Base-by-base conservation (phyloP, 768 basidiomycete species). In the Pleurotus pulmonarius region DNA sequence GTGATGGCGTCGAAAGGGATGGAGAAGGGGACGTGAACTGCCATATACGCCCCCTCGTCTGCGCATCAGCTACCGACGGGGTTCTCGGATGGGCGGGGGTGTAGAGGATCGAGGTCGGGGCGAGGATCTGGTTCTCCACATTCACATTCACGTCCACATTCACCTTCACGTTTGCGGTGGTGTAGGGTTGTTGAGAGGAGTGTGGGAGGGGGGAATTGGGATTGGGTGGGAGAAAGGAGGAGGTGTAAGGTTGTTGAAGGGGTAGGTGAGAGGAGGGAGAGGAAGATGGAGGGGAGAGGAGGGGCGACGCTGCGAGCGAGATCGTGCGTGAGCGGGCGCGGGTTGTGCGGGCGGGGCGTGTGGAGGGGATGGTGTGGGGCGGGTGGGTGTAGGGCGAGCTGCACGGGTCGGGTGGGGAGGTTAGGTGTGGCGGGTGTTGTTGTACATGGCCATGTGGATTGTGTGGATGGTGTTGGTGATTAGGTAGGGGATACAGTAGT, bases 321-420 rank as follows among this genome's bases (percentile, higher is more conserved):
- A 52, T 41, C 7, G 51, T 18, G n/a, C 51, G 37, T 6, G 51
- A 52, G 15, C 51, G 51, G 1, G 51, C 51, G 18, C 51, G 51
- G 15, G 51, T 41, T 5, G 39, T 34, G 22, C 41, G 51, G n/a
- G n/a, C n/a, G n/a, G n/a, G n/a, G n/a, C n/a, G n/a, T n/a, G n/a
- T n/a, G n/a, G n/a, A n/a, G n/a, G n/a, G n/a, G n/a, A n/a, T n/a
- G n/a, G n/a, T n/a, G 51, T 39, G 24, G 51, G 38, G n/a, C 3
- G 51, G 51, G 39, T 52, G 51, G 26, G 51, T 40, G 39, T 41
- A 52, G 20, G 39, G 51, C 4, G 51, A 52, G 15, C 51, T n/a
- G n/a, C n/a, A n/a, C n/a, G n/a, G n/a, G n/a, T n/a, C n/a, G n/a
- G n/a, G n/a, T n/a, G n/a, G n/a, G n/a, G n/a, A n/a, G n/a, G 49